Conservation (phyloP, 345 rosid genomes). For the Bretschneidera sinensis region DNA sequence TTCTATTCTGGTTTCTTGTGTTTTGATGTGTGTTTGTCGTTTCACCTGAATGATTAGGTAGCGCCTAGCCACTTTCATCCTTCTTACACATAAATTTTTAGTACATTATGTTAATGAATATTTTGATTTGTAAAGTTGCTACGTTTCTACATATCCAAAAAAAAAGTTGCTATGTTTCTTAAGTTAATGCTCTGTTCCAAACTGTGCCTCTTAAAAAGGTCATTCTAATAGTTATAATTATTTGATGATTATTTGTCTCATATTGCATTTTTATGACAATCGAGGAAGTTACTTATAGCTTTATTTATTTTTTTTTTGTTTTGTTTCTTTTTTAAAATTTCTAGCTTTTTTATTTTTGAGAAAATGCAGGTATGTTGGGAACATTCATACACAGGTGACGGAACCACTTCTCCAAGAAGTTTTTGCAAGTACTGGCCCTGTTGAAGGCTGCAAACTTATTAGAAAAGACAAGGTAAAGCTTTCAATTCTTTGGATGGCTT, state of each 20-base stretch:
- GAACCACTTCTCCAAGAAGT: slow-evolving; percentile 97
- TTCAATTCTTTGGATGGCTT: not conserved
- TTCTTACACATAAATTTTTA: not conserved
- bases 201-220: too few species aligned
- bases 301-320: slow-evolving; percentile 22
- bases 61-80: not conserved
- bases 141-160: too few species aligned
- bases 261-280: slow-evolving; percentile 8
- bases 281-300: slow-evolving; percentile 27
- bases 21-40: slow-evolving; percentile 31
- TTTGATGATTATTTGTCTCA: not conserved
- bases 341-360: slow-evolving; percentile 34
- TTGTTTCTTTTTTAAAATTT: slow-evolving; percentile 25
- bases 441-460: slow-evolving; percentile 88
- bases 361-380: slow-evolving; percentile 85
- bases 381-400: slow-evolving; percentile 86
- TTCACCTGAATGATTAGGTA: not conserved
- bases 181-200: not conserved
- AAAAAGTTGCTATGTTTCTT: not conserved
- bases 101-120: not conserved
- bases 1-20: not conserved
- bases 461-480: slow-evolving; percentile 77
- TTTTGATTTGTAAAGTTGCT: not conserved
- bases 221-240: not conserved
- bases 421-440: slow-evolving; percentile 91